Conservation (phyloP, 768 basidiomycete genomes). For the Hygrocybe coccinea region DNA sequence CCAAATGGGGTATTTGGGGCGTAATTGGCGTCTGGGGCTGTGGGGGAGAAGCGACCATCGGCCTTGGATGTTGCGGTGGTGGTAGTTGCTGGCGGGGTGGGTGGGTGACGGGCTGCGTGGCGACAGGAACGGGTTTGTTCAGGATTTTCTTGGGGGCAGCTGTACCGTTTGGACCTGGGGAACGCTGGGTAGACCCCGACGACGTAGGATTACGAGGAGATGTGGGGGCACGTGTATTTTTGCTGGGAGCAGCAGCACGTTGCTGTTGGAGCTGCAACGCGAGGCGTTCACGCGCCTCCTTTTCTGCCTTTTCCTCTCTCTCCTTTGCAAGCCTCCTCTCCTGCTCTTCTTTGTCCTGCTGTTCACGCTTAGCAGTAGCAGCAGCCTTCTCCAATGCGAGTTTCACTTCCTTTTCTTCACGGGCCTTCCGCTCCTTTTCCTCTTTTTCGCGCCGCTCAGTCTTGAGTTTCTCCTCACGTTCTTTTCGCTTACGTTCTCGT, state of each 20-base stretch:
- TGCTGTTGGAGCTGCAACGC: constrained; percentile 46
- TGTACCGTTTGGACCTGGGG: constrained; percentile 42
- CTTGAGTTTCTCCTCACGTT: constrained; percentile 66
- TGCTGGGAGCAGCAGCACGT: constrained; percentile 42
- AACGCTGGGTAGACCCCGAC: constrained; percentile 42
- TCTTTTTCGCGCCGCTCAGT: constrained; percentile 74
- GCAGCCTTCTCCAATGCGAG: constrained; percentile 21
- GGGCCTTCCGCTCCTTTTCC: constrained; percentile 55
- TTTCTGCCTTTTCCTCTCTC: constrained; percentile 31
- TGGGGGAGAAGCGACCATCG: constrained; percentile 31
- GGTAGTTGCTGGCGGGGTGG: constrained; percentile 31
- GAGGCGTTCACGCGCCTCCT: constrained; percentile 22
- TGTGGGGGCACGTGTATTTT: constrained; percentile 44
- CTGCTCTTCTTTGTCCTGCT: constrained; percentile 28
- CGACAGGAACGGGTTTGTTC: constrained; percentile 40
- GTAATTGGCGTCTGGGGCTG: constrained; percentile 49
- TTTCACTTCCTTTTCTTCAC: constrained; percentile 61
- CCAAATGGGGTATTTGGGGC: constrained; percentile 44
- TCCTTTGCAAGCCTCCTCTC: constrained; percentile 27
- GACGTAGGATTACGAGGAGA: constrained; percentile 46
- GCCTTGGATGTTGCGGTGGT: constrained; percentile 21
- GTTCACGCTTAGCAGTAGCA: constrained; percentile 17
- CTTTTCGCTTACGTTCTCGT: constrained; percentile 66
- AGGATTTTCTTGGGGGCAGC: constrained; percentile 61
- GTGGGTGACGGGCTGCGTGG: constrained; percentile 31